Percentiles rank a stretch among this genome's conserved stretches.
phyloP scores from a whole-genome alignment of 1,139 yeast genomes.

The Geotrichum siamense region DNA sequence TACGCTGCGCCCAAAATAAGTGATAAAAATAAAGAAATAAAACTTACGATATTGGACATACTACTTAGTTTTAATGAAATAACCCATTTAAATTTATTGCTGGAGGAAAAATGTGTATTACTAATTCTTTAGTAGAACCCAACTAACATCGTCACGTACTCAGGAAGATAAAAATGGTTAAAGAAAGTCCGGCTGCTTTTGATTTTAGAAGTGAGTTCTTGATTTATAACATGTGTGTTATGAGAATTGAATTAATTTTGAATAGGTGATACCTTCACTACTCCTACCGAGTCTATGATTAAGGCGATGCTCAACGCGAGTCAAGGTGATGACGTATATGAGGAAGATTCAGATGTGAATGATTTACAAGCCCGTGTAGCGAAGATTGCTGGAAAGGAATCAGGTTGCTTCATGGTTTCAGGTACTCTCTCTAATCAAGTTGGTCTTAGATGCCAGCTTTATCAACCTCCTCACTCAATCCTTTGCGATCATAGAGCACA shows the following conservation, averaged over 20 bases:
- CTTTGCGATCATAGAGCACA: slow-evolving; percentile 84
- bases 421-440: slow-evolving; percentile 91
- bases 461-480: slow-evolving; percentile 81
- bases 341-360: slow-evolving; percentile 68
- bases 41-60: too few species aligned
- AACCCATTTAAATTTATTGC: too few species aligned
- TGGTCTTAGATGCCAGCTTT: slow-evolving; percentile 67
- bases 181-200: slow-evolving; percentile 21
- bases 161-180: neutral
- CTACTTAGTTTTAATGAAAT: too few species aligned
- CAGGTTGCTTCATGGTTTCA: slow-evolving; percentile 76
- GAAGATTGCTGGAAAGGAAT: slow-evolving; percentile 68
- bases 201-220: slow-evolving; percentile 25
- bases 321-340: slow-evolving; percentile 82
- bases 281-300: slow-evolving; percentile 75
- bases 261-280: slow-evolving; percentile 78
- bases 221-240: neutral
- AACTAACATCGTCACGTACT: neutral
- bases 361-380: slow-evolving; percentile 62
- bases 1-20: too few species aligned
- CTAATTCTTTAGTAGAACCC: too few species aligned
- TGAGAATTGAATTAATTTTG: neutral
- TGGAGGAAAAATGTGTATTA: too few species aligned
- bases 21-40: too few species aligned
- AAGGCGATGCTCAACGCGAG: slow-evolving; percentile 54